Base-by-base conservation (phyloP, 345 rosid genomes). In the Brassica rapa region DNA sequence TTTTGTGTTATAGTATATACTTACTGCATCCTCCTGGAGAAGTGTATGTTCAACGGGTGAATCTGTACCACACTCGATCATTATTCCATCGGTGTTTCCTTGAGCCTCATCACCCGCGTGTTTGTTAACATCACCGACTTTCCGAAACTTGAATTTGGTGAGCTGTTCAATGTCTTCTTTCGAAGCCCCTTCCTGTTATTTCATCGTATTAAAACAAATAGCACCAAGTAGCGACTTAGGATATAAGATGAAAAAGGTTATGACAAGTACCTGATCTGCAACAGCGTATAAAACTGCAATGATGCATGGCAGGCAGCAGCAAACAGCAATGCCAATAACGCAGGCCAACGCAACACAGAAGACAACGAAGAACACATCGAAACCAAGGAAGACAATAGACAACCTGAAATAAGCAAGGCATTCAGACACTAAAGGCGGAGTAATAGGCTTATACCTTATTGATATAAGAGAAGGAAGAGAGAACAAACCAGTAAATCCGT, bases 301-400 rank as follows among this genome's bases (percentile, higher is more conserved):
- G 60, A 53, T 53, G 24, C 60, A 53, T 53, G 60, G 60, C 60
- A 53, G 60, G 60, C 60, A 53, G 16, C 60, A 53, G 60, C 60
- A 53, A 53, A 53, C 60, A 53, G 60, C 60, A 53, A 53, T 53
- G 60, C 60, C 60, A 53, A 53, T 53, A 53, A 53, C 60, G 60
- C 60, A 53, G 23, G 60, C 60, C 24, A 53, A 16, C 24, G 24
- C 60, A 53, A 53, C 60, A 53, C 60, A 53, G 60, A 53, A 53
- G 24, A 53, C 60, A 53, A 53, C 60, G 60, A 53, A 53, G 60
- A 53, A 53, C 24, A 53, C 60, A 53, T 53, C 60, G 60, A 53
- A 53, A 53, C 60, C 60, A 53, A 53, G 60, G 0, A 53, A 53
- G 24, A 53, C 60, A 16, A 53, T 53, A 53, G 60, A 53, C 60